Evolutionary conservation across 768 basidiomycete genomes (phyloP), one percentile per base, ranked within the genome.

Genomic region (Amanita jacksonii): DNA sequence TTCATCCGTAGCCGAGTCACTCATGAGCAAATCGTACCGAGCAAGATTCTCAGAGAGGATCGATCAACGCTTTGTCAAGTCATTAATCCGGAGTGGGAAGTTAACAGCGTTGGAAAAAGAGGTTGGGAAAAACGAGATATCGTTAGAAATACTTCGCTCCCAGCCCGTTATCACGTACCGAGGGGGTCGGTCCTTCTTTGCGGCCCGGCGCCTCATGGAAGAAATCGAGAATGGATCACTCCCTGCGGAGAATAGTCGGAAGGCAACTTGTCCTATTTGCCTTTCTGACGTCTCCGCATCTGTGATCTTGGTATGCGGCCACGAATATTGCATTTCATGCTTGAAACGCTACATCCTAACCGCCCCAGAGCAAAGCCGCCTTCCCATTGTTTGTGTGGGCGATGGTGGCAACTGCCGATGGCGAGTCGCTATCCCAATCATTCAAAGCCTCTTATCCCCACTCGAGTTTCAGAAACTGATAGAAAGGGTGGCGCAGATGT

Each of bases 361-460:
- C 8, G 69, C 71, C 1, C 50, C 55, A 5, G 66, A 71, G 12
- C 55, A 56, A 22, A 62, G 63, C 48, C 57, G 49, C 1, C 84
- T 85, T 60, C 84, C 84, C 0, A 57, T 86, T 5, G 64, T 54
- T 8, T 87, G 85, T 52, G 69, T 84, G 35, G 84, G 79, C 1
- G 60, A 76, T 48, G 73, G 73, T 1, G 75, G 68, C 4, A 63
- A 59, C 7, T 87, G 85, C 51, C 61, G 66, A 4, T 54, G 60
- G 12, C 68, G 62, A n/a, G 68, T 87, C 19, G 61, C 85, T 1
- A 65, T 83, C 22, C 61, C 65, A 3, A 52, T 72, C 30, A 74
- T 81, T 22, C 69, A 66, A 37, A 63, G 64, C 18, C 65, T 83
- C 28, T 62, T 86, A 7, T 54, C 71, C 0, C 60, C 67, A 0